phyloP scores from a whole-genome alignment of 768 basidiomycete genomes.

The Naganishia vaughanmartiniae region DNA sequence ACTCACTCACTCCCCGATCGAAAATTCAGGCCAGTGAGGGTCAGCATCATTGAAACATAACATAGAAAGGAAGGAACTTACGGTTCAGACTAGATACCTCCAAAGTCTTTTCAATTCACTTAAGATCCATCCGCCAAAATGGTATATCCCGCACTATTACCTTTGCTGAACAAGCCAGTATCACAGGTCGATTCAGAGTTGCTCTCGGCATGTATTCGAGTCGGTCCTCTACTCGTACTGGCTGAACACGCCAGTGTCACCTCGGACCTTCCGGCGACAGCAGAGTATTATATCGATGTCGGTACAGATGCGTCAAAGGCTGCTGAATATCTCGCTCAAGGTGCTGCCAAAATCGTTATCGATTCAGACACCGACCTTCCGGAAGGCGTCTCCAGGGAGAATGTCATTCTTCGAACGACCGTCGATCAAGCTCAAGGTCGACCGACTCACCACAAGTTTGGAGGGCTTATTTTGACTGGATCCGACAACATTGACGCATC shows the following conservation, averaged over 20 bases:
- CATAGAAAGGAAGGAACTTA: not conserved
- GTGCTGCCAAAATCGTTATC: slow-evolving; percentile 76
- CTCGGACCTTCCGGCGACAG: slow-evolving; percentile 50
- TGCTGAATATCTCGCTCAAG: slow-evolving; percentile 65
- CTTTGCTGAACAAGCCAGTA: slow-evolving; percentile 43
- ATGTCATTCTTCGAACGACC: slow-evolving; percentile 29
- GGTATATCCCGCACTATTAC: slow-evolving; percentile 50
- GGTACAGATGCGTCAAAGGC: slow-evolving; percentile 56
- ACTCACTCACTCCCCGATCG: not conserved
- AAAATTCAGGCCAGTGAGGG: not conserved
- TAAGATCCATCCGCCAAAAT: slow-evolving; percentile 29
- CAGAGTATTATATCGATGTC: slow-evolving; percentile 42
- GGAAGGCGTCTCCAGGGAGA: slow-evolving; percentile 61
- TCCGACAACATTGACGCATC: slow-evolving; percentile 26
- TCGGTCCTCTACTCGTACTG: slow-evolving; percentile 71
- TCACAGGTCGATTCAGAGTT: slow-evolving; percentile 54
- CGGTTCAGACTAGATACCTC: not conserved
- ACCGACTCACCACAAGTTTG: slow-evolving; percentile 32
- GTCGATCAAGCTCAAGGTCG: slow-evolving; percentile 16
- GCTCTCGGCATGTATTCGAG: slow-evolving; percentile 64
- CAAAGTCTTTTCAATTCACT: not conserved
- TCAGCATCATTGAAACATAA: not conserved
- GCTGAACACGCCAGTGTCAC: slow-evolving; percentile 45
- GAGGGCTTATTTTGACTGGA: slow-evolving; percentile 29
- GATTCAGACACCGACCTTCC: slow-evolving; percentile 71